Evolutionary conservation across 78 protist species (phyloP), one percentile per base, ranked within the genome.

Genomic region (Dictyostelium intermedium): DNA sequence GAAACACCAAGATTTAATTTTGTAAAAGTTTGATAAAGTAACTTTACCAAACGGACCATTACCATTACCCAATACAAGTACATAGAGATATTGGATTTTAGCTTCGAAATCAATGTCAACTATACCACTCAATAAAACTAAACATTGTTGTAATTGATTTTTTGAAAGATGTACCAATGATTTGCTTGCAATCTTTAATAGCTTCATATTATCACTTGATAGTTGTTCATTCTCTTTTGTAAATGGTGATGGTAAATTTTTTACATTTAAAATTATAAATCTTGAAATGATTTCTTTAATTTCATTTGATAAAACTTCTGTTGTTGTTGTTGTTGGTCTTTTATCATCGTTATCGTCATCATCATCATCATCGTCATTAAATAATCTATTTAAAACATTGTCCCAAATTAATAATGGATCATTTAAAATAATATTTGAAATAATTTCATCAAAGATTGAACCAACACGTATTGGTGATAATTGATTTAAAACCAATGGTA

Each of bases 1-100:
- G 37, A 82, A 82, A 43, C 70, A 82, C 86, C 86, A 82, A 56
- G 86, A 82, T 23, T 82, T 82, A 34, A 82, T 82, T 56, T 82
- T 82, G 39, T 56, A 82, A 63, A 82, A 43, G 66, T 82, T 23
- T 56, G 70, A 43, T 32, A 82, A 25, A 30, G 70, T n/a, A 3
- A n/a, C 13, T 5, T 82, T 82, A 20, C 86, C 86, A 27, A 82
- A 34, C 27, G 74, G 74, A 66, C 35, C 35, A 25, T 14, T 25
- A 81, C 86, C 74, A 16, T 35, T 23, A 7, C 3, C 18, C 23
- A 82, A 56, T 10, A 82, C 53, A 2, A 30, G 9, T 6, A 82
- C 86, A 82, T 82, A 82, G 14, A 82, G 74, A 56, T 82, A 82
- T 11, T 56, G n/a, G 35, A 56, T 82, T 35, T 60, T 82, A 6